These are phyloP conservation scores for Xanthoparmelia taractica DNA, from an alignment of 495 filamentous ascomycete species.

Conservation along the genomic window DNA sequence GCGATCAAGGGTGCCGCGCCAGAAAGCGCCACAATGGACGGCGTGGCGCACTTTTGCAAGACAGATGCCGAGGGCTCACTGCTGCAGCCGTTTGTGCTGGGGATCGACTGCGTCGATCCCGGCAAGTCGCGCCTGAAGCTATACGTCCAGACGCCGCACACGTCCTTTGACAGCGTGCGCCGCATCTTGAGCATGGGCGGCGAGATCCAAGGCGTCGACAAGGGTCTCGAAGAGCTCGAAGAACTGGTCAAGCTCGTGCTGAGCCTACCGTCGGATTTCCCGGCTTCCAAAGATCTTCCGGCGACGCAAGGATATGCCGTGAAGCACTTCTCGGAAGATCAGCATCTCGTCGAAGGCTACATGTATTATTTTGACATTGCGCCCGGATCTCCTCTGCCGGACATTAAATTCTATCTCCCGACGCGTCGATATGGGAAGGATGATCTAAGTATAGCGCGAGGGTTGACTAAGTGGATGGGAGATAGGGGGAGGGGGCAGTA, in stretches of 20 bases:
- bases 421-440: background rate
- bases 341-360: background rate
- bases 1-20: slow-evolving; percentile 8
- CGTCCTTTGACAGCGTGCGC: slow-evolving; percentile 27
- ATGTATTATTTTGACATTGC: slow-evolving; percentile 36
- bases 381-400: slow-evolving; percentile 22
- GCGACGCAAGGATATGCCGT: slow-evolving; percentile 31
- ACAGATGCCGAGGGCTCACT: slow-evolving; percentile 10
- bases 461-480: background rate
- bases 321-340: slow-evolving; percentile 14
- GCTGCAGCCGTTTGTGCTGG: slow-evolving; percentile 29
- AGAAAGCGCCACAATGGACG: slow-evolving; percentile 11
- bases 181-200: slow-evolving; percentile 32
- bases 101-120: slow-evolving; percentile 31
- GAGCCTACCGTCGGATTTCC: slow-evolving; percentile 18
- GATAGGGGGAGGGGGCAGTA: background rate
- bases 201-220: slow-evolving; percentile 7
- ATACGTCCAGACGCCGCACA: slow-evolving; percentile 29
- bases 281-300: slow-evolving; percentile 12
- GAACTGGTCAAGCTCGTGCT: slow-evolving; percentile 22
- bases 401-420: slow-evolving; percentile 29
- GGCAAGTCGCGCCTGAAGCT: slow-evolving; percentile 32
- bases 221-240: slow-evolving; percentile 16
- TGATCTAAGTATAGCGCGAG: background rate
- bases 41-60: slow-evolving; percentile 7